These are phyloP conservation scores for Cutaneotrichosporon cyanovorans DNA, from an alignment of 1,284 basidiomycete genomes.

Conservation along the genomic window DNA sequence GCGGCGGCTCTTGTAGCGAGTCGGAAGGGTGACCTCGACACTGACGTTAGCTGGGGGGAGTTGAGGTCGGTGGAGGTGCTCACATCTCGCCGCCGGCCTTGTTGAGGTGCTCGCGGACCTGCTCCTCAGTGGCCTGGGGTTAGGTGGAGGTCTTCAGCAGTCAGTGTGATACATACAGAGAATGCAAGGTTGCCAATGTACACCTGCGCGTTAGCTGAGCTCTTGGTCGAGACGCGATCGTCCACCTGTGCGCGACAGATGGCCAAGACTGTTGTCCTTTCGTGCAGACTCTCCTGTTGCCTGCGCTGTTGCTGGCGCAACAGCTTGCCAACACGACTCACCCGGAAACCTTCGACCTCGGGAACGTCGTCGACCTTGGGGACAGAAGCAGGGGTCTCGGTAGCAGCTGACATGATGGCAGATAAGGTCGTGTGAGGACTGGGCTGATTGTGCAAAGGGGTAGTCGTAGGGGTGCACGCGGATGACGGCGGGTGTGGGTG, in stretches of 20 bases:
- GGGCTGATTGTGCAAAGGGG: not conserved
- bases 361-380: slow-evolving; percentile 4
- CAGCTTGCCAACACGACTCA: slow-evolving; percentile 6
- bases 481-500: not conserved
- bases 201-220: slow-evolving; percentile 28
- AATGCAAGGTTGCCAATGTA: slow-evolving; percentile 45
- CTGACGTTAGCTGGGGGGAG: slow-evolving; percentile 16
- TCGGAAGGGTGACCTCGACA: slow-evolving; percentile 32
- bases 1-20: slow-evolving; percentile 30
- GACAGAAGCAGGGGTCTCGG: slow-evolving; percentile 5
- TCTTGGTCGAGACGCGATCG: no score
- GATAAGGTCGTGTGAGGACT: not conserved
- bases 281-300: no score
- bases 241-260: no score
- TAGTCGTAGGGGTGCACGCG: not conserved
- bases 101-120: slow-evolving; percentile 34
- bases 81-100: slow-evolving; percentile 39
- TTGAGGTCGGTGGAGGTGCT: slow-evolving; percentile 7
- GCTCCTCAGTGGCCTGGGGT: slow-evolving; percentile 36
- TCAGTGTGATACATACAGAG: slow-evolving; percentile 17
- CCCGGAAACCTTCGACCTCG: slow-evolving; percentile 23
- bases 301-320: no score
- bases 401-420: slow-evolving; percentile 4
- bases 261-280: no score
- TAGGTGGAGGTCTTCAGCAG: not conserved